Percentiles rank a stretch among this genome's conserved stretches.
Conservation (phyloP, 2,329 filamentous ascomycete genomes). For the Teratosphaeria gauchensis region DNA sequence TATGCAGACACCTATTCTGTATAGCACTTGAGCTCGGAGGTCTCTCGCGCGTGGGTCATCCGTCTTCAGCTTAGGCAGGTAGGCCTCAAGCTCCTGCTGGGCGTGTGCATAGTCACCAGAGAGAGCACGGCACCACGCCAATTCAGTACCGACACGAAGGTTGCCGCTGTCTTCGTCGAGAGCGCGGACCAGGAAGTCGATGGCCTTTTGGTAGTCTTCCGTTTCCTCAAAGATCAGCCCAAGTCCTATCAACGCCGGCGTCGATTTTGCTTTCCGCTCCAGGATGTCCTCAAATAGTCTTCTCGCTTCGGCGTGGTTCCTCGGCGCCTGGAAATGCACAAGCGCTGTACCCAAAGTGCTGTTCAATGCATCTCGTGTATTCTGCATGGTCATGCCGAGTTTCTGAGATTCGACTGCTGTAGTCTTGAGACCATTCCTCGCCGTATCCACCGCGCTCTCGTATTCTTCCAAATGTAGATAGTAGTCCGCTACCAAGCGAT, state of each 20-base stretch:
- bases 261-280: slow-evolving; percentile 63
- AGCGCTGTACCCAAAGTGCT: slow-evolving; percentile 76
- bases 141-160: slow-evolving; percentile 70
- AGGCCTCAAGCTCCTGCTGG: slow-evolving; percentile 59
- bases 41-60: slow-evolving; percentile 54
- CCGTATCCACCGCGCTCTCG: slow-evolving; percentile 67
- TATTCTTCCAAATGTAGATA: slow-evolving; percentile 80
- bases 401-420: slow-evolving; percentile 51
- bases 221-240: slow-evolving; percentile 90
- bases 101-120: slow-evolving; percentile 65
- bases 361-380: slow-evolving; percentile 64
- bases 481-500: slow-evolving; percentile 73
- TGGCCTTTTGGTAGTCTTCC: slow-evolving; percentile 73
- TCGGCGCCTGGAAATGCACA: slow-evolving; percentile 81
- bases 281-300: slow-evolving; percentile 76
- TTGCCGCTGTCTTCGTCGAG: slow-evolving; percentile 63
- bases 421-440: slow-evolving; percentile 61
- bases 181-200: slow-evolving; percentile 70
- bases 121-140: slow-evolving; percentile 84
- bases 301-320: slow-evolving; percentile 82
- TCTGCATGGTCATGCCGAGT: slow-evolving; percentile 58
- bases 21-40: slow-evolving; percentile 75
- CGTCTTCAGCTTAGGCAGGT: slow-evolving; percentile 54
- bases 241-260: slow-evolving; percentile 74
- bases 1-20: slow-evolving; percentile 75